Base-by-base conservation (phyloP, 2,329 filamentous ascomycete species). In the Ophiostoma piceae region DNA sequence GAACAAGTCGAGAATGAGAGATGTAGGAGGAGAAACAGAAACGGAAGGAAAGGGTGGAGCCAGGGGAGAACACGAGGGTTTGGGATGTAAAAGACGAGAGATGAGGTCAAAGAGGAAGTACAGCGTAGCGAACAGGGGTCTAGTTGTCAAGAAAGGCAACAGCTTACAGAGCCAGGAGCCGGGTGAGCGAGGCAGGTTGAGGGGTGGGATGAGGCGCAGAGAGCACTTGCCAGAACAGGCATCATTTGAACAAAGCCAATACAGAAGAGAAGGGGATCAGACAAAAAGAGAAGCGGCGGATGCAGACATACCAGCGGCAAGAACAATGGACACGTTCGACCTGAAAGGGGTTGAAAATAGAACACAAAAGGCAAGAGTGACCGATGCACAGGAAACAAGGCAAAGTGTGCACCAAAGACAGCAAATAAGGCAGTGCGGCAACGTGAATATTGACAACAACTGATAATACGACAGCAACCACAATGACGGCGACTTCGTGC, bases 1-100 rank as follows among this genome's bases (percentile, higher is more conserved):
- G 39, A 60, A 11, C n/a, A 11, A 65, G 32, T 35, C 22, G 62
- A 64, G 60, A 22, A 65, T 43, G 35, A 60, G 37, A 54, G 26
- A 70, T 26, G 60, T 68, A 26, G 54, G 39, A 68, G 41, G 60
- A 32, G 67, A 35, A 65, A 60, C 41, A 65, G 35, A 22, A 65
- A 39, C 19, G 26, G 35, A 65, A 37, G 62, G 26, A 64, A 65
- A 8, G 2, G 62, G 62, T 65, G 62, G 62, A 65, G 19, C 32
- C 62, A 65, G 62, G 35, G 39, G 62, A 65, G 32, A 39, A 65
- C 62, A 65, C 62, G 35, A 65, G 32, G 19, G 62, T 39, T 62
- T 39, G 19, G 62, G 16, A n/a, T 26, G 35, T 57, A 57, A 35
- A 26, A 60, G 47, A 68, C 39, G 39, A 41, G 39, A 41, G 22